Base-by-base conservation (phyloP, 2,329 filamentous ascomycete genomes). In the Metarhizium sp. region DNA sequence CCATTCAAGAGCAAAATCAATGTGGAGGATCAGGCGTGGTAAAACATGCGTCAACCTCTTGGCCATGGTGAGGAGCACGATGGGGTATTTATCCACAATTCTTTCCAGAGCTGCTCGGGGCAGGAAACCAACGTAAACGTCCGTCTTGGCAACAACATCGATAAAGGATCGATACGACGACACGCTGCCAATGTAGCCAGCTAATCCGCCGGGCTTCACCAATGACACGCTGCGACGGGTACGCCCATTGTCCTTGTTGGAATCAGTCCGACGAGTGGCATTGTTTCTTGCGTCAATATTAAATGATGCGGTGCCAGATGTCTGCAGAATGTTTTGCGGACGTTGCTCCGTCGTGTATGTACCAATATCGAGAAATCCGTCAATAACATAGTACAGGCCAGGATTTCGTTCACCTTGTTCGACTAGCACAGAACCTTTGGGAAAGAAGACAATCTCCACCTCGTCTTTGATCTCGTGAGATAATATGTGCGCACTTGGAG, bases 1-100 rank as follows among this genome's bases (percentile, higher is more conserved):
- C 94, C 95, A 99, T 74, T 99, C 95, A 18, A 99, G 78, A 4
- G 94, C 94, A 72, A 99, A 99, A 70, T 99, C 94, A 60, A 99
- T 97, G 65, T 99, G 94, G 16, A 96, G 77, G 59, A 99, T 92
- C 53, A 99, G 75, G 14, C 90, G 85, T 0, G 95, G 94, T 4
- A 99, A 75, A 6, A 99, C 81, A 59, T 85, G 92, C 0, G 95
- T 97, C 57, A 99, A 75, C 50, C 94, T 80, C 72, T 99, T 99
- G 0, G 94, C 94, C 86, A 99, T 92, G 0, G 95, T 99, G 49
- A 99, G 76, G 10, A 99, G 75, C 3, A 97, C 88, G 45, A 96
- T 89, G 0, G 94, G 94, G 66, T 96, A 94, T 61, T 84, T 86
- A 61, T 99, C 94, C 1, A 95, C 90, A 50, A 99, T 94, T 60